Base-by-base conservation (phyloP, 495 filamentous ascomycete genomes). In the Tuber melanosporum region DNA sequence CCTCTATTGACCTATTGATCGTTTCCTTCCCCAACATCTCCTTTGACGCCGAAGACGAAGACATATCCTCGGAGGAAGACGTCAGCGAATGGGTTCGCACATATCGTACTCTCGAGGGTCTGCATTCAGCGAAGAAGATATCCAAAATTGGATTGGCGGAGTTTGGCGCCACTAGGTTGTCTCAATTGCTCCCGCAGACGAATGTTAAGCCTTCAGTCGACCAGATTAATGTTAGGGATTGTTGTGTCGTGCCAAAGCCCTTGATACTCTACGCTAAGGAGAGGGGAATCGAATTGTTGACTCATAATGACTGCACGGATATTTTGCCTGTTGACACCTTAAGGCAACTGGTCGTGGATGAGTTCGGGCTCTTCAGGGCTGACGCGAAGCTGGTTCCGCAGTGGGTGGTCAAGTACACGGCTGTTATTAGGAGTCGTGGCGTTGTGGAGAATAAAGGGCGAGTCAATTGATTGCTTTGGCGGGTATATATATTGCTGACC, bases 361-460 rank as follows among this genome's bases (percentile, higher is more conserved):
- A 80, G 52, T 81, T 77, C 75, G 77, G 74, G 22, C 39, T 83
- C 8, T 70, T 83, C 71, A 71, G 74, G 72, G 75, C 83, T 69
- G 74, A 78, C 92, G 93, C 19, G 90, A 75, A 97, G 73, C 86
- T 99, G 70, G 87, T 89, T 78, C 94, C 95, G 20, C 90, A 93
- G 79, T 99, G 95, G 95, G 95, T 98, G 45, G 91, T 94, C 75
- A 98, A 98, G 84, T 99, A 99, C 84, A 98, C 96, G 36, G 96
- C 96, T 8, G 94, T 98, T n/a, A 93, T 98, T 44, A 92, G 92
- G 83, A 91, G 98, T 84, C 87, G 95, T n/a, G 96, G 95, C 0
- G 95, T 98, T 7, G 93, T 99, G 73, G 95, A 99, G 88, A 97
- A 95, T 83, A 98, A 98, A 86, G 95, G 95, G 20, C 98, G 97